These are phyloP conservation scores for Wallacemonas collosoma DNA, from an alignment of 208 protist species.

Conservation along the genomic window DNA sequence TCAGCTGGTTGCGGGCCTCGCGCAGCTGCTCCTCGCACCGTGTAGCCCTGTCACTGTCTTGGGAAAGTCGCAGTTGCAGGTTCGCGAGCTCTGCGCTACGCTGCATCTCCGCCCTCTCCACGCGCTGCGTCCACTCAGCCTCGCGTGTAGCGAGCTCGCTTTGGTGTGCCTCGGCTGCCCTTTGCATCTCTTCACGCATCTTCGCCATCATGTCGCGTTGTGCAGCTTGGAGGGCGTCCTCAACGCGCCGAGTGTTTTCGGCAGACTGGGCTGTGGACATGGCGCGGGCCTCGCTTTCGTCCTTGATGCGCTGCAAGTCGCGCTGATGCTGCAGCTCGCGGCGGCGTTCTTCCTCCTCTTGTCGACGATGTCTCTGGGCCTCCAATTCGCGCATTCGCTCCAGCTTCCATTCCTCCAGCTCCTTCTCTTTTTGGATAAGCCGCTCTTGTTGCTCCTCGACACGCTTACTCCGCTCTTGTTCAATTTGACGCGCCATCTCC, in stretches of 20 bases:
- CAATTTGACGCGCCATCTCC: constrained; percentile 50
- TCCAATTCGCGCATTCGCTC: constrained; percentile 60
- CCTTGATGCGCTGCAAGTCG: constrained; percentile 65
- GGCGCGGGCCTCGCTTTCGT: constrained; percentile 50
- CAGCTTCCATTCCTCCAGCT: constrained; percentile 87
- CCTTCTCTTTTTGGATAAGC: constrained; percentile 66
- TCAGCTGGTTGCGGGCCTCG: constrained; percentile 60
- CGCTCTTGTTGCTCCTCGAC: constrained; percentile 70
- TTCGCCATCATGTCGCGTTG: constrained; percentile 37
- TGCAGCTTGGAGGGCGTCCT: constrained; percentile 37
- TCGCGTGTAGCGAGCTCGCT: constrained; percentile 36
- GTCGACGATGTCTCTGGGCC: constrained; percentile 35
- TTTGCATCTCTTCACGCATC: constrained; percentile 41
- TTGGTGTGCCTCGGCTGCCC: constrained; percentile 33
- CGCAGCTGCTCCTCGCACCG: constrained; percentile 60
- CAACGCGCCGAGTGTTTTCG: constrained; percentile 38
- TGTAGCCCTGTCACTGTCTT: constrained; percentile 44
- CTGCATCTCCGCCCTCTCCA: constrained; percentile 45
- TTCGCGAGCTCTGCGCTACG: constrained; percentile 51
- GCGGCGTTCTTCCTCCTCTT: constrained; percentile 72
- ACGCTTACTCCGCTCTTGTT: constrained; percentile 61
- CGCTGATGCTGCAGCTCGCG: constrained; percentile 73
- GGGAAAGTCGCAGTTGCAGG: constrained; percentile 56
- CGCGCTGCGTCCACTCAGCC: constrained; percentile 41
- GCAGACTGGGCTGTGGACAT: constrained; percentile 28